Evolutionary conservation across 1,284 basidiomycete genomes (phyloP), one percentile per base, ranked within the genome.

Genomic region (Earliella scabrosa): DNA sequence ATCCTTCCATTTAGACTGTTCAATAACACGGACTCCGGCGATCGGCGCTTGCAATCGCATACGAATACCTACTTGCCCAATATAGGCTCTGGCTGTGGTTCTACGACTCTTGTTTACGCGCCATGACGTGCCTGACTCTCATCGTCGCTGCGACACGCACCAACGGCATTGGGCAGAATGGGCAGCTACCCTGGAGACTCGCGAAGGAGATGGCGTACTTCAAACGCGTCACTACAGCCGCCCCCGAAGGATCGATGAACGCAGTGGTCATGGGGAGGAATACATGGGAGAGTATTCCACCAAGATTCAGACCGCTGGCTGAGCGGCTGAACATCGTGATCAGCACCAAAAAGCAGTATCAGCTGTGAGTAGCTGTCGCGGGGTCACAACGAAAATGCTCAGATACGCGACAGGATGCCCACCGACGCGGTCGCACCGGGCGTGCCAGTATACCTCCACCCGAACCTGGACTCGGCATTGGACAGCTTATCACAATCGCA

Each of bases 251-350:
- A 13, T 71, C 67, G 40, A 74, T 73, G 55, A 99, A 99, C 72
- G 87, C 85, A 2, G 89, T 98, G 34, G 78, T 99, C 56, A 99
- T 99, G 97, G 97, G 97, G 6, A 81, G 96, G 45, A 96, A 94
- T 68, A 98, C 95, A 18, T 99, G 97, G 97, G 93, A 97, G 72
- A 94, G 93, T 70, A 99, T 99, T 57, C 97, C 97, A n/a, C 64
- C 70, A 7, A 92, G 87, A 71, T 94, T 92, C 75, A 83, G 92
- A 59, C 97, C 97, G 2, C 79, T 99, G 24, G 78, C 82, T 40
- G 83, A 82, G 29, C 80, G 97, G 36, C 62, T 85, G 58, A 99
- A 99, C 70, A 73, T 97, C 14, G 87, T 99, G 32, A 78, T 98
- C 32, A 94, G 87, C 63, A 78, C 84, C 27, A 86, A 89, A 63